Evolutionary conservation across 805 yeast genomes (phyloP).

Genomic region (Cyberlindnera veronae): DNA sequence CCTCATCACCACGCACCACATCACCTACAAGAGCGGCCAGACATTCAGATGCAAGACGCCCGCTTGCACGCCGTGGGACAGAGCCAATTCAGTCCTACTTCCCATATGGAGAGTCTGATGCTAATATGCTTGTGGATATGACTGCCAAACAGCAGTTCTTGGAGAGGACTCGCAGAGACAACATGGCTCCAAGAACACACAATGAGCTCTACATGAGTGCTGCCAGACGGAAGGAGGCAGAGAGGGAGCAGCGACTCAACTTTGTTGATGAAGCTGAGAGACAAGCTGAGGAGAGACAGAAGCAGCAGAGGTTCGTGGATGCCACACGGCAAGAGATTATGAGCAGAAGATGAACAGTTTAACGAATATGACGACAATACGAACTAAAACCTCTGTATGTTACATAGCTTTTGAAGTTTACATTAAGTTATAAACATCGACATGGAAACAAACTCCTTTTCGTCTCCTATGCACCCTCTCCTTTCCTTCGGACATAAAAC

Average conservation of each 20-base stretch:
- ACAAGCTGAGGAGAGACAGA: slow-evolving; percentile 16
- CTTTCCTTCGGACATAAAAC: slow-evolving; percentile 3
- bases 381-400: background rate
- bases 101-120: slow-evolving; percentile 5
- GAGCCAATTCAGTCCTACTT: slow-evolving; percentile 4
- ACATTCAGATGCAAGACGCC: background rate
- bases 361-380: background rate
- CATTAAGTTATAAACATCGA: slow-evolving; percentile 4
- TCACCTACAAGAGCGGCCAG: slow-evolving; percentile 10
- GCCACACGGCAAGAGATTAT: slow-evolving; percentile 12
- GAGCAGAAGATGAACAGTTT: slow-evolving; percentile 1
- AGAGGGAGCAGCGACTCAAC: slow-evolving; percentile 16
- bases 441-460: background rate
- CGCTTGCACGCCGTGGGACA: slow-evolving; percentile 8
- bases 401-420: slow-evolving; percentile 6
- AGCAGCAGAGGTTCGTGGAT: slow-evolving; percentile 19
- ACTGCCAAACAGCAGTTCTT: slow-evolving; percentile 20
- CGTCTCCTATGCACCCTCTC: slow-evolving; percentile 2
- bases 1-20: slow-evolving; percentile 10
- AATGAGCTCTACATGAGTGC: slow-evolving; percentile 25
- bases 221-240: slow-evolving; percentile 20
- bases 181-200: slow-evolving; percentile 4
- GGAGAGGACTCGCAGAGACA: slow-evolving; percentile 17
- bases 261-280: slow-evolving; percentile 22
- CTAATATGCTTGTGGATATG: slow-evolving; percentile 14